Base-by-base conservation (phyloP, 768 basidiomycete species). In the Hemileccinum rubropunctum region DNA sequence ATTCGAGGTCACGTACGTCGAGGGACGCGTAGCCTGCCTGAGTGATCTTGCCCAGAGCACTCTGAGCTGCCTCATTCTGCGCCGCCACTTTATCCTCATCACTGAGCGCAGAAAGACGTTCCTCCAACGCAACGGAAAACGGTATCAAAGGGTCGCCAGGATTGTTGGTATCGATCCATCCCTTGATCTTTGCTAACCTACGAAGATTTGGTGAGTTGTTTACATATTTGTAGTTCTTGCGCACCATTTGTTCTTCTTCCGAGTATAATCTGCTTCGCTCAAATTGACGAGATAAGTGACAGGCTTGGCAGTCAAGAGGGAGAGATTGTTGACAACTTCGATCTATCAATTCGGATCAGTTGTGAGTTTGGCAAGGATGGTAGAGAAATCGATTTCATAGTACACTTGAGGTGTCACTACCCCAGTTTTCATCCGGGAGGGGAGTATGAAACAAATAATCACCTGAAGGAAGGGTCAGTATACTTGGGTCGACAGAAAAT, bases 161-260 rank as follows among this genome's bases (percentile, higher is more conserved):
- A 74, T 97, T 98, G 74, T 98, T 81, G 64, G 84, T 80, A 72
- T 98, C 95, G 63, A 99, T 95, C 97, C 97, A 99, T 26, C 72
- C 88, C 68, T 98, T 98, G 78, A 98, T 98, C 75, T 95, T 97
- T 17, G 94, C 81, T 28, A 98, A 73, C 91, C 88, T 91, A 48
- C 7, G 17, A n/a, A 17, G 20, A 21, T 26, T 48, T 14, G 14
- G 47, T 41, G 37, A 40, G 39, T 23, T 9, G 15, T 3, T 4
- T 23, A 20, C 35, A 41, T 32, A 17, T 42, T 3, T 5, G 23
- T 27, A 13, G 18, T 14, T 38, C 15, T 17, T 17, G 32, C 36
- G 37, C 51, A 88, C 95, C 97, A 98, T 77, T 98, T 98, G 76
- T 98, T 98, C 83, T 98, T 98, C 73, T 98, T 98, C 56, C 97